phyloP scores from a whole-genome alignment of 148 eudicot species.

The Pharnaceum exiguum region DNA sequence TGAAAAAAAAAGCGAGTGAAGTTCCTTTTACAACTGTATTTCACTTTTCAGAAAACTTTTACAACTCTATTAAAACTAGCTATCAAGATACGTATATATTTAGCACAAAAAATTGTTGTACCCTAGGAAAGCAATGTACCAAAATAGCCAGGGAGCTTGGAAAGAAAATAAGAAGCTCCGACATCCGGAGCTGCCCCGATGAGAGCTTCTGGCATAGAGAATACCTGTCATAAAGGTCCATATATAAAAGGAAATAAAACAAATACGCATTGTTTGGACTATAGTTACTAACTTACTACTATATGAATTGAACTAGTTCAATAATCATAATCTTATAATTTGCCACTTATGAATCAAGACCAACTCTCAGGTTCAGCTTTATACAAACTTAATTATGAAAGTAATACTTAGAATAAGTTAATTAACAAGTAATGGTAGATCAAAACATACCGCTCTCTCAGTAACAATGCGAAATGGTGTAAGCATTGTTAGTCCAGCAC shows the following conservation, averaged over 20 bases:
- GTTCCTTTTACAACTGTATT: too few relatives aligned
- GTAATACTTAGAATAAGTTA: not conserved
- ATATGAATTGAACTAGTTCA: not conserved
- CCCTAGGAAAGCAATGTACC: conserved; percentile 15
- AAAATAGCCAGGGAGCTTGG: conserved; percentile 35
- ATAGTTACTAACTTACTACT: not conserved
- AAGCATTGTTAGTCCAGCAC: conserved; percentile 26
- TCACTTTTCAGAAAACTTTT: too few relatives aligned
- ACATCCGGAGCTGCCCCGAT: conserved; percentile 40
- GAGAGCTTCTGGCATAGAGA: conserved; percentile 44
- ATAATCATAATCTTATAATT: not conserved
- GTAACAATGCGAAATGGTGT: conserved; percentile 20
- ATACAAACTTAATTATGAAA: too few relatives aligned
- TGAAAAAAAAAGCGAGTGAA: too few relatives aligned
- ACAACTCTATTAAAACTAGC: too few relatives aligned
- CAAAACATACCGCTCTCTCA: conserved; percentile 15
- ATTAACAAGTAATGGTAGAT: not conserved
- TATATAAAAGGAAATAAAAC: not conserved
- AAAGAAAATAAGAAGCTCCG: conserved; percentile 39
- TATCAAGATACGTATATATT: too few relatives aligned
- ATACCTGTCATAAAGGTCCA: conserved; percentile 15
- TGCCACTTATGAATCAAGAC: not conserved
- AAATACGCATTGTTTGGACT: not conserved
- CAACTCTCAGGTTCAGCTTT: too few relatives aligned
- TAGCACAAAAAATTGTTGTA: too few relatives aligned